These are phyloP conservation scores for Geotrichum siamense DNA, from an alignment of 1,139 yeast genomes.

Conservation along the genomic window DNA sequence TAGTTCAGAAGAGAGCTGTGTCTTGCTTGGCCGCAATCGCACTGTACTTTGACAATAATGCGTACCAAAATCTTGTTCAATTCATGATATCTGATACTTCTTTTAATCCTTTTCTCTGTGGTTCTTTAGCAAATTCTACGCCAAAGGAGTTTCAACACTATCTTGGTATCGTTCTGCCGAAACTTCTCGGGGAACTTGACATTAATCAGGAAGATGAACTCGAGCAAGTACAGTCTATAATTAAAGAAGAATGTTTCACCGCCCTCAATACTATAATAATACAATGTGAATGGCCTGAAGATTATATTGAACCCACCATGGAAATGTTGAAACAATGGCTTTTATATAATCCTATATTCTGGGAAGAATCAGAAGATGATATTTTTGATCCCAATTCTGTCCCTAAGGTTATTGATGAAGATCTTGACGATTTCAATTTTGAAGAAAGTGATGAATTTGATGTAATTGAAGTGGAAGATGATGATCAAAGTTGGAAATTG, in stretches of 20 bases:
- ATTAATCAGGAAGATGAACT: not conserved
- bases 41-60: slow-evolving; percentile 23
- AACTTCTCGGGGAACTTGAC: not conserved
- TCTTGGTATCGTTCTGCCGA: not conserved
- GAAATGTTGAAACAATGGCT: slow-evolving; percentile 40
- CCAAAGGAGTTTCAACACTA: slow-evolving; percentile 1
- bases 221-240: slow-evolving; percentile 19
- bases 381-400: slow-evolving; percentile 29
- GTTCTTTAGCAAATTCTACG: not conserved
- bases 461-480: slow-evolving; percentile 43
- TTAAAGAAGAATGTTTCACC: slow-evolving; percentile 21
- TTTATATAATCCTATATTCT: slow-evolving; percentile 52
- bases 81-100: not conserved
- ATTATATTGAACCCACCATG: slow-evolving; percentile 33
- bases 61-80: not conserved
- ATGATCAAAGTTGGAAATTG: slow-evolving; percentile 66
- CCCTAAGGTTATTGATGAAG: slow-evolving; percentile 21
- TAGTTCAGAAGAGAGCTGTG: slow-evolving; percentile 40
- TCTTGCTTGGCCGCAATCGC: slow-evolving; percentile 49
- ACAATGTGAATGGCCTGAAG: slow-evolving; percentile 24
- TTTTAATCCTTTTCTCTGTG: not conserved
- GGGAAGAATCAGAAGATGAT: slow-evolving; percentile 36
- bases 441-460: slow-evolving; percentile 43
- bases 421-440: slow-evolving; percentile 19
- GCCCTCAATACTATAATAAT: slow-evolving; percentile 7